phyloP scores from a whole-genome alignment of 1,284 basidiomycete genomes.

The Microbotryum silenes-acaulis region DNA sequence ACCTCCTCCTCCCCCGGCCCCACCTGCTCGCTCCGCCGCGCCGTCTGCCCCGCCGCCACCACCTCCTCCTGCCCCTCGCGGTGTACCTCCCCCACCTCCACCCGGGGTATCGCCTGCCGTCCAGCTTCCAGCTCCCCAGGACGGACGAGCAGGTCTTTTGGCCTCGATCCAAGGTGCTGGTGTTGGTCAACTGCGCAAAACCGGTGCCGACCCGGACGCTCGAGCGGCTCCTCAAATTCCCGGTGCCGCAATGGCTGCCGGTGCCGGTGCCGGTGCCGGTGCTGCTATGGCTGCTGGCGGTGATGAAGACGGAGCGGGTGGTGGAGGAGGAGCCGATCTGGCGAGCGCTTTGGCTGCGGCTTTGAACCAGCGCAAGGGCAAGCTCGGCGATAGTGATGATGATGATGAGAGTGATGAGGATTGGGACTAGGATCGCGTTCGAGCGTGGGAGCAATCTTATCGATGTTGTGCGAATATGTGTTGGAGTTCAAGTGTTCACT shows the following conservation, averaged over 20 bases:
- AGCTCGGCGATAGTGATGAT: constrained; percentile 80
- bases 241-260: constrained; percentile 46
- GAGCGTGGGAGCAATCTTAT: background rate
- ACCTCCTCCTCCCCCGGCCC: constrained; percentile 5
- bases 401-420: constrained; percentile 83
- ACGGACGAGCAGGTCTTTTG: constrained; percentile 52
- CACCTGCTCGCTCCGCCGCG: constrained; percentile 3
- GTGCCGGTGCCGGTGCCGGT: constrained; percentile 42
- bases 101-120: background rate
- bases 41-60: constrained; percentile 9
- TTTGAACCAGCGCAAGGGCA: constrained; percentile 70
- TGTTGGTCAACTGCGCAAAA: constrained; percentile 63
- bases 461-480: background rate
- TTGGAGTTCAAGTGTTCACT: too few species aligned
- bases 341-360: constrained; percentile 61
- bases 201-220: constrained; percentile 22
- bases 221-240: constrained; percentile 35
- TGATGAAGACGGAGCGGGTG: constrained; percentile 34
- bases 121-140: background rate
- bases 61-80: constrained; percentile 8
- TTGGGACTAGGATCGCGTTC: constrained; percentile 53
- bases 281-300: constrained; percentile 34
- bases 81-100: constrained; percentile 12
- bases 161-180: constrained; percentile 62
- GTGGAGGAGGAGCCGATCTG: constrained; percentile 49